A percentile compares a stretch with the other conserved stretches of the same genome.
phyloP scores from a whole-genome alignment of 345 rosid species.

The Orychophragmus violaceus region DNA sequence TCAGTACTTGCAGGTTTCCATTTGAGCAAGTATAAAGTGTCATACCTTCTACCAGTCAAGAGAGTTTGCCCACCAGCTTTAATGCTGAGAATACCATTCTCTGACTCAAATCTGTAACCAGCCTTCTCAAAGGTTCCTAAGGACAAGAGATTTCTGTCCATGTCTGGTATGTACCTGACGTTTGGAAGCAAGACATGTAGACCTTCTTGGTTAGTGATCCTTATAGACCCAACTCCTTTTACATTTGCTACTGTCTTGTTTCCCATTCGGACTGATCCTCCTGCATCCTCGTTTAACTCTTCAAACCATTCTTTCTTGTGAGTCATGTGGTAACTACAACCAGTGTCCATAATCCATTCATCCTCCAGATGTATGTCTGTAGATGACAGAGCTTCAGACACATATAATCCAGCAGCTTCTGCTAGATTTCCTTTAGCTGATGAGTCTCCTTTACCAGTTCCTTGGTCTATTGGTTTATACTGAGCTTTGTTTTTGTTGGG shows the following conservation, averaged over 20 bases:
- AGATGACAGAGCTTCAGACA: background rate
- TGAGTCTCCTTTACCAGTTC: background rate
- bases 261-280: background rate
- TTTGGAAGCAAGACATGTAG: no score
- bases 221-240: background rate
- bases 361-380: background rate
- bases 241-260: background rate
- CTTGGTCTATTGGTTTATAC: no score
- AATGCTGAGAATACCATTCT: no score
- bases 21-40: background rate
- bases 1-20: no score
- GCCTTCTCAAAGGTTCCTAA: no score
- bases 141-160: no score
- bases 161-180: no score
- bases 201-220: no score
- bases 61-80: background rate
- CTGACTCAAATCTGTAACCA: no score
- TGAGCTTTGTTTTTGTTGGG: background rate
- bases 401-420: background rate
- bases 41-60: background rate
- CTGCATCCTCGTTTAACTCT: background rate
- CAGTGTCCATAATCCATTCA: background rate
- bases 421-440: background rate
- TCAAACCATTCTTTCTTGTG: background rate
- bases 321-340: background rate